A percentile compares a stretch with the other conserved stretches of the same genome.
phyloP scores from a whole-genome alignment of 495 filamentous ascomycete genomes.

The Lasiosphaeria hispida region DNA sequence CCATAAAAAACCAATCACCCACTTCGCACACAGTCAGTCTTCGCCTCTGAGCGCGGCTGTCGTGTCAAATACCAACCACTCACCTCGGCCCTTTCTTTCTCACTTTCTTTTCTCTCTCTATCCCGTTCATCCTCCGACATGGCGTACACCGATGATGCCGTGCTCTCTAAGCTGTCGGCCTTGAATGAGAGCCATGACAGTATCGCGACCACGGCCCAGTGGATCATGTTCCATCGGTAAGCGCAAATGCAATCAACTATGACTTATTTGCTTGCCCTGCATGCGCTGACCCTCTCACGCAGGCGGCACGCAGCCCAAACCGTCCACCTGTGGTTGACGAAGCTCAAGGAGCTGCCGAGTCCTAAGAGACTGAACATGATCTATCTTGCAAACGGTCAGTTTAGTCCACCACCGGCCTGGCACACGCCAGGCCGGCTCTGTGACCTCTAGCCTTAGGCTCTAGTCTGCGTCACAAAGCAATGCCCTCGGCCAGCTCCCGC shows the following conservation, averaged over 20 bases:
- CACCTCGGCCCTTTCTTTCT: not conserved
- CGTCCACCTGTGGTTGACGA: slow-evolving; percentile 82
- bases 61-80: not conserved
- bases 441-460: not conserved
- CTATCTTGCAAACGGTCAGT: slow-evolving; percentile 89
- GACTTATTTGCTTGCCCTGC: not conserved
- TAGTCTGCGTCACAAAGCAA: not conserved
- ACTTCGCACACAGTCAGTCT: too few relatives aligned
- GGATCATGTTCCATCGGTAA: slow-evolving; percentile 99
- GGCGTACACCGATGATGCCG: slow-evolving; percentile 92
- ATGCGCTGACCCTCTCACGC: not conserved
- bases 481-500: not conserved
- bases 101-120: not conserved
- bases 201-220: slow-evolving; percentile 93
- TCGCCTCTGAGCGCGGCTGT: not conserved
- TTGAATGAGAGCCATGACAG: slow-evolving; percentile 95
- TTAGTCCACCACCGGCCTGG: too few relatives aligned
- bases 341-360: slow-evolving; percentile 77
- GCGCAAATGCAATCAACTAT: slow-evolving; percentile 4
- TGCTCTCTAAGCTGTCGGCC: slow-evolving; percentile 88
- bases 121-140: slow-evolving; percentile 44
- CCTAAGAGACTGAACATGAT: slow-evolving; percentile 86
- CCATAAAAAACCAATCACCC: not conserved
- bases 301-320: slow-evolving; percentile 90
- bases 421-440: not conserved